phyloP scores from a whole-genome alignment of 2,329 filamentous ascomycete species.

The Calonectria pseudoreteaudii region DNA sequence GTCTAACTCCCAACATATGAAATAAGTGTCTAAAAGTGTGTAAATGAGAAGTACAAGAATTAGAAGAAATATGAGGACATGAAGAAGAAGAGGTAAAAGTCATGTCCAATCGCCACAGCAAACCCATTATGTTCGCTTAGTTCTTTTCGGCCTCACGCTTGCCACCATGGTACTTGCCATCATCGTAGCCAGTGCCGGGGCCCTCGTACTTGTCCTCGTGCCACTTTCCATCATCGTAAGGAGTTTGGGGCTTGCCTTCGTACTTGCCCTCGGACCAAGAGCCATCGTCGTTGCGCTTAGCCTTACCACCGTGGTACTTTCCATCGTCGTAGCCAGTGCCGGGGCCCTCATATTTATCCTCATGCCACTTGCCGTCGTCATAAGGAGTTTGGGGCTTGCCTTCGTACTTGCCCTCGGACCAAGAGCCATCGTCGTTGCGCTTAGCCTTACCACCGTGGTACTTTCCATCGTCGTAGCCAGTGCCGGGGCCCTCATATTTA shows the following conservation, averaged over 20 bases:
- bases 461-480: background rate
- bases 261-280: background rate
- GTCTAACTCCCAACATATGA: background rate
- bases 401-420: background rate
- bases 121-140: background rate
- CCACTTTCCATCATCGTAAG: background rate
- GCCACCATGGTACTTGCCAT: background rate
- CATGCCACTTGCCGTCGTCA: background rate
- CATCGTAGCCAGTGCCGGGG: background rate
- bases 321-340: background rate
- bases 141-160: background rate
- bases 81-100: background rate
- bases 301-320: background rate
- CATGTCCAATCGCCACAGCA: background rate
- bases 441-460: background rate
- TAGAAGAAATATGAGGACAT: background rate
- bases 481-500: background rate
- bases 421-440: background rate
- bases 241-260: background rate
- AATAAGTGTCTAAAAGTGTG: background rate
- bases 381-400: background rate
- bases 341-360: background rate
- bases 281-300: background rate
- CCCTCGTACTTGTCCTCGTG: background rate
- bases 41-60: background rate